Evolutionary conservation across 2,329 filamentous ascomycete species (phyloP).

Genomic region (Pezicula rhizophila): DNA sequence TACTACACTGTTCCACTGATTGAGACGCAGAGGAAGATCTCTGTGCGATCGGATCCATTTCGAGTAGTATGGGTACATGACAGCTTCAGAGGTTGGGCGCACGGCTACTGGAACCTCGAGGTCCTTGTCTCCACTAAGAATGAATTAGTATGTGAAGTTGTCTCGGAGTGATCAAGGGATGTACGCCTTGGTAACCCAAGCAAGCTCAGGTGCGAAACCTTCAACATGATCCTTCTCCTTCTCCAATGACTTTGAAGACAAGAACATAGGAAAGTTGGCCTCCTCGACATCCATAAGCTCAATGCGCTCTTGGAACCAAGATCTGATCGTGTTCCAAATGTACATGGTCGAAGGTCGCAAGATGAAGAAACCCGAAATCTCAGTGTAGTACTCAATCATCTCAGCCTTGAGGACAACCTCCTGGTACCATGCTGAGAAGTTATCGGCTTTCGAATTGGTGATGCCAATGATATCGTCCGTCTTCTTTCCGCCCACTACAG

Average conservation of each 20-base stretch:
- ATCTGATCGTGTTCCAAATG: conserved; percentile 60
- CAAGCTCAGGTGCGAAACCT: conserved; percentile 91
- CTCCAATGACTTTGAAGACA: conserved; percentile 78
- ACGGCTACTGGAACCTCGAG: conserved; percentile 74
- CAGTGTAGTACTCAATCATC: conserved; percentile 90
- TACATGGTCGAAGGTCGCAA: conserved; percentile 67
- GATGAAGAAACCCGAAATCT: conserved; percentile 96
- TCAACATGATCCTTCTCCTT: conserved; percentile 91
- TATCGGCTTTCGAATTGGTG: conserved; percentile 74
- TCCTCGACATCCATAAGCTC: conserved; percentile 91
- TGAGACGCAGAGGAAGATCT: conserved; percentile 86
- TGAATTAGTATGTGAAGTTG: conserved; percentile 16
- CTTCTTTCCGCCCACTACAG: conserved; percentile 54
- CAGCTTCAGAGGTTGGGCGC: conserved; percentile 64
- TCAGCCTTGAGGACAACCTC: conserved; percentile 95
- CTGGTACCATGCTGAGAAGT: conserved; percentile 95
- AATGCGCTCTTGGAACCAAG: conserved; percentile 68
- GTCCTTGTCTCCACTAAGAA: conserved; percentile 73
- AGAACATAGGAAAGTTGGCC: conserved; percentile 93
- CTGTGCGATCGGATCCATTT: conserved; percentile 97
- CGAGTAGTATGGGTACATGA: conserved; percentile 94
- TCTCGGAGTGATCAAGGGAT: conserved; percentile 24
- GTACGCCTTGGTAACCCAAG: conserved; percentile 80
- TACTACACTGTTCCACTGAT: conserved; percentile 94
- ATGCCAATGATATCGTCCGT: conserved; percentile 75